Evolutionary conservation across 768 basidiomycete genomes (phyloP).

Genomic region (Podaxis mareebaensis): DNA sequence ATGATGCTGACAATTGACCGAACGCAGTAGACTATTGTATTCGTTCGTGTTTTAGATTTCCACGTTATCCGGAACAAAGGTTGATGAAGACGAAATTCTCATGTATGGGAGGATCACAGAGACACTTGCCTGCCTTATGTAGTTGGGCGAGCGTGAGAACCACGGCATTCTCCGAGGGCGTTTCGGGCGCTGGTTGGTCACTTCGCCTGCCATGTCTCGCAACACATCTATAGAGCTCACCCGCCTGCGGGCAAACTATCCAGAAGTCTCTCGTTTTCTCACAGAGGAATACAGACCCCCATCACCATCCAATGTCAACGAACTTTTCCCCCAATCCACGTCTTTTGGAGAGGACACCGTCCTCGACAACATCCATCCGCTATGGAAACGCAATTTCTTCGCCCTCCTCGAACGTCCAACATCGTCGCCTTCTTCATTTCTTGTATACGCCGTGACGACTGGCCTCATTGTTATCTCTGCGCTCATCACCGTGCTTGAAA

Average conservation of each 20-base stretch:
- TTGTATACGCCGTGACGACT: constrained; percentile 71
- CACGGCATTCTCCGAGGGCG: background rate
- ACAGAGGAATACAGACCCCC: constrained; percentile 39
- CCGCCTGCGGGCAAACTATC: constrained; percentile 8
- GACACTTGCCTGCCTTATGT: background rate
- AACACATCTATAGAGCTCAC: constrained; percentile 14
- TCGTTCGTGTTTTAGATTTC: too few species aligned
- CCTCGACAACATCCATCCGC: constrained; percentile 39
- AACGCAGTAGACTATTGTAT: too few species aligned
- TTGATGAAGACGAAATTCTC: background rate
- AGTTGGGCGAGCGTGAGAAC: constrained; percentile 1
- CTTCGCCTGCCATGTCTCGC: constrained; percentile 4
- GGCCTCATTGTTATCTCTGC: constrained; percentile 74
- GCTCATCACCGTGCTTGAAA: constrained; percentile 76
- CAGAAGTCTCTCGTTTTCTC: constrained; percentile 31
- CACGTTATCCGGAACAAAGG: too few species aligned
- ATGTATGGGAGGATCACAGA: background rate
- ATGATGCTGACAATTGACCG: too few species aligned
- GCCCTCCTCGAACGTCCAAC: constrained; percentile 80
- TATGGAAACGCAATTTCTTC: constrained; percentile 67
- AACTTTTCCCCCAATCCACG: constrained; percentile 37
- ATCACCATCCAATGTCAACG: constrained; percentile 36
- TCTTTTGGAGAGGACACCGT: constrained; percentile 37
- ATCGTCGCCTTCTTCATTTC: constrained; percentile 73
- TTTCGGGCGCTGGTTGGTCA: background rate